Evolutionary conservation across 2,329 filamentous ascomycete species (phyloP).

Genomic region (Pseudocercospora crystallina): DNA sequence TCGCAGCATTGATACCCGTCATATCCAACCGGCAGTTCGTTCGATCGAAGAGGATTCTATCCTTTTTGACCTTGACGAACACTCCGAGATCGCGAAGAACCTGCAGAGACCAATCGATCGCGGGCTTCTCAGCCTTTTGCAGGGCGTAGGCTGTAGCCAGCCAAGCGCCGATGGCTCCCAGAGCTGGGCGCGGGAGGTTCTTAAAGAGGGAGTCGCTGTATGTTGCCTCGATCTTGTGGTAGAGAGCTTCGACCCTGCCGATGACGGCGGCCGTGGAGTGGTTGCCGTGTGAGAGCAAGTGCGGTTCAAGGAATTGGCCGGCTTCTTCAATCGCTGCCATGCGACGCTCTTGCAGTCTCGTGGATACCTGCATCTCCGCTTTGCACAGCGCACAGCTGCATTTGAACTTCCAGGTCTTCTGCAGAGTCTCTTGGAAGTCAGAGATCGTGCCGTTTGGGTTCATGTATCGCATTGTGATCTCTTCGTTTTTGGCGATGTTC

Average conservation of each 20-base stretch:
- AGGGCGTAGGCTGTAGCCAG: constrained; percentile 9
- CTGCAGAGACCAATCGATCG: constrained; percentile 1
- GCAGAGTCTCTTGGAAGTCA: constrained; percentile 32
- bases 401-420: constrained; percentile 43
- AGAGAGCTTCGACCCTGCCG: constrained; percentile 12
- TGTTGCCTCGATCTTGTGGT: constrained; percentile 4
- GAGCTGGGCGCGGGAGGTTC: constrained; percentile 12
- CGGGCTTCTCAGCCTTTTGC: not conserved
- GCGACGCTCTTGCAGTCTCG: not conserved
- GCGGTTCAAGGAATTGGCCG: not conserved
- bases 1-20: constrained; percentile 12
- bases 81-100: constrained; percentile 18
- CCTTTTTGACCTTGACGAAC: constrained; percentile 3
- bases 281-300: not conserved
- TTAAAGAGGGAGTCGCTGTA: constrained; percentile 16
- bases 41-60: constrained; percentile 1
- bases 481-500: constrained; percentile 46
- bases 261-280: not conserved
- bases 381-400: constrained; percentile 46
- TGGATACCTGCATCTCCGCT: constrained; percentile 12
- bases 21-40: constrained; percentile 2
- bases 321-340: not conserved
- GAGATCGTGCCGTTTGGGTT: constrained; percentile 24
- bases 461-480: constrained; percentile 39
- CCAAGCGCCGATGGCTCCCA: constrained; percentile 18